Evolutionary conservation across 495 filamentous ascomycete species (phyloP).

Genomic region (Hyaloscypha bicolor): DNA sequence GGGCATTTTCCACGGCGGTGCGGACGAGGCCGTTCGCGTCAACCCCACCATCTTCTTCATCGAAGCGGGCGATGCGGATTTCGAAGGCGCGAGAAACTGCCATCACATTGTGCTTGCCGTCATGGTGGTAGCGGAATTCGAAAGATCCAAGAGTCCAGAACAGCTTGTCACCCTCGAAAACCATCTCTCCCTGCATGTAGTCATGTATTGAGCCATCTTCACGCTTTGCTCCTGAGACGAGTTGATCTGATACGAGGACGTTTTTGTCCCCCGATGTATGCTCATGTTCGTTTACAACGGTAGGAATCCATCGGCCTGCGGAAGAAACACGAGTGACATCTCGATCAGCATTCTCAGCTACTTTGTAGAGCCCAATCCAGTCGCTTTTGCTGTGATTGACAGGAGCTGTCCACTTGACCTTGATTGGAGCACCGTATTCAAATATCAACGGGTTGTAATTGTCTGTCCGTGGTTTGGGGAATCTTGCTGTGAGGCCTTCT

Average conservation of each 20-base stretch:
- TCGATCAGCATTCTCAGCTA: slow-evolving; percentile 87
- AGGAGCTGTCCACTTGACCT: slow-evolving; percentile 90
- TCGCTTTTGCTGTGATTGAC: slow-evolving; percentile 89
- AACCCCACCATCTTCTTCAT: slow-evolving; percentile 61
- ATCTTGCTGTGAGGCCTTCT: slow-evolving; percentile 34
- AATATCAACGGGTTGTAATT: slow-evolving; percentile 74
- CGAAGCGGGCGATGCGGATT: slow-evolving; percentile 77
- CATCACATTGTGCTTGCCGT: slow-evolving; percentile 94
- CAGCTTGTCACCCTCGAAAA: slow-evolving; percentile 90
- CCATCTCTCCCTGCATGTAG: slow-evolving; percentile 72
- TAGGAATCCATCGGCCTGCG: slow-evolving; percentile 88
- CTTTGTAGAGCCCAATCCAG: slow-evolving; percentile 94
- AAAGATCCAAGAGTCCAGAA: slow-evolving; percentile 97
- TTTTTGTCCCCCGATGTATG: slow-evolving; percentile 75
- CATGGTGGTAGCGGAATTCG: slow-evolving; percentile 96
- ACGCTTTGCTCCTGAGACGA: slow-evolving; percentile 44
- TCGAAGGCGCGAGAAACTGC: slow-evolving; percentile 93
- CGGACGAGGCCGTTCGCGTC: slow-evolving; percentile 53
- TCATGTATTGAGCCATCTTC: slow-evolving; percentile 53
- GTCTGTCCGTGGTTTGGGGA: slow-evolving; percentile 47
- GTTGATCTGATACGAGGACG: slow-evolving; percentile 68
- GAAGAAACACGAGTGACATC: slow-evolving; percentile 82
- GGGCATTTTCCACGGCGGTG: slow-evolving; percentile 67
- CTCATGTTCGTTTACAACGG: slow-evolving; percentile 75
- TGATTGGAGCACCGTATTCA: slow-evolving; percentile 89